Conservation (phyloP, 1,139 yeast species). For the Suhomyces bolitotheri region DNA sequence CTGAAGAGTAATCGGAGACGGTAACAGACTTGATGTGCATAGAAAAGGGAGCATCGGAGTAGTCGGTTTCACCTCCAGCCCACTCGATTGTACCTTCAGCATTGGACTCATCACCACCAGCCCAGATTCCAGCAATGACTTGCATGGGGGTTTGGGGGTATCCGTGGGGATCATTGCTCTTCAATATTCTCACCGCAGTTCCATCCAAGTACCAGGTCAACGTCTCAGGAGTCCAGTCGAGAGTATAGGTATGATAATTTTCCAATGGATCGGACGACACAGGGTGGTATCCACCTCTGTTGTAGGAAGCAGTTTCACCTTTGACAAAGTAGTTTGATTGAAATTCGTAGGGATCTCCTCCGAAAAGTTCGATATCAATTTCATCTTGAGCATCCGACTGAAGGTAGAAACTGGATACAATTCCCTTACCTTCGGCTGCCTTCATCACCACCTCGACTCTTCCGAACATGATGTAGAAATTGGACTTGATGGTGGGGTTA, state of each 20-base stretch:
- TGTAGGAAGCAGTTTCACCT: conserved; percentile 74
- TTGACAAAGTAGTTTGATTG: conserved; percentile 83
- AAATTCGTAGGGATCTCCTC: conserved; percentile 68
- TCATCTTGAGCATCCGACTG: conserved; percentile 89
- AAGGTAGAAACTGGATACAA: conserved; percentile 75
- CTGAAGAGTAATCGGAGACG: conserved; percentile 80
- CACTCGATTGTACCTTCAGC: conserved; percentile 72
- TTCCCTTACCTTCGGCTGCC: conserved; percentile 75
- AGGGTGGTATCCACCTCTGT: conserved; percentile 72
- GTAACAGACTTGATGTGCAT: conserved; percentile 63
- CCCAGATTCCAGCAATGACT: conserved; percentile 71
- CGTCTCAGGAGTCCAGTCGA: conserved; percentile 74
- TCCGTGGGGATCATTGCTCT: conserved; percentile 55
- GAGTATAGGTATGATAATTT: conserved; percentile 69
- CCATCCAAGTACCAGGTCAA: conserved; percentile 69
- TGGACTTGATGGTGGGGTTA: conserved; percentile 73
- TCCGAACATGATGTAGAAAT: conserved; percentile 86
- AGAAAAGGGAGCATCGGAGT: conserved; percentile 61
- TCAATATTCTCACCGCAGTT: conserved; percentile 53
- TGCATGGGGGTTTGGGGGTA: conserved; percentile 82
- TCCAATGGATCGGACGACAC: conserved; percentile 50
- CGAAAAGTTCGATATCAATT: conserved; percentile 82
- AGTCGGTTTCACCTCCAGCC: conserved; percentile 84
- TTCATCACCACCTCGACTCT: conserved; percentile 69
- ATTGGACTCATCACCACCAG: conserved; percentile 75